phyloP scores from a whole-genome alignment of 257 asterid genomes.

The Nicotiana sylvestris region DNA sequence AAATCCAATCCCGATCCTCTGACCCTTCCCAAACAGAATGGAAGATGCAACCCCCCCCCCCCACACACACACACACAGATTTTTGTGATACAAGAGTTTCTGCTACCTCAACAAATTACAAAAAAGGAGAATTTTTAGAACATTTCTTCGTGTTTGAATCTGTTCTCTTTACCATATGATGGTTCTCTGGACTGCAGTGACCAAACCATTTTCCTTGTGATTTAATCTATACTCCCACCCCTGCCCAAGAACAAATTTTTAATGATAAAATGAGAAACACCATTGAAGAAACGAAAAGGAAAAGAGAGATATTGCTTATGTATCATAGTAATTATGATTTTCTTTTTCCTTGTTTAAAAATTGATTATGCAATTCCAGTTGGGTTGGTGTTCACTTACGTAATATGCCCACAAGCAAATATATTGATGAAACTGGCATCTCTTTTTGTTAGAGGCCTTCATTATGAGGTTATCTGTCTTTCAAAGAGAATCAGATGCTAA shows the following conservation, averaged over 20 bases:
- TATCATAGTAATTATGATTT: not conserved
- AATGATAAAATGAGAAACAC: not conserved
- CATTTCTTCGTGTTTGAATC: not conserved
- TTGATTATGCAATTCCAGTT: not conserved
- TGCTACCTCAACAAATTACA: not conserved
- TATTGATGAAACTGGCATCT: not conserved
- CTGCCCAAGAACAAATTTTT: not conserved
- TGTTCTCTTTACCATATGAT: not conserved
- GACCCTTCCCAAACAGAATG: not conserved
- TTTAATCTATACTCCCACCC: not conserved
- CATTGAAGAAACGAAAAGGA: not conserved
- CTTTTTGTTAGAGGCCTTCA: not conserved
- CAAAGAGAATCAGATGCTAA: constrained; percentile 8
- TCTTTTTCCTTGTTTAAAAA: not conserved
- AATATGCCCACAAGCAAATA: not conserved
- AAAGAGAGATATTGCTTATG: not conserved
- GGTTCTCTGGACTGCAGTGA: not conserved
- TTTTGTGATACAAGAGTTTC: not conserved
- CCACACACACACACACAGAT: too few relatives aligned
- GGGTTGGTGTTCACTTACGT: not conserved
- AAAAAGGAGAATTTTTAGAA: not conserved
- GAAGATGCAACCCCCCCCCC: not conserved
- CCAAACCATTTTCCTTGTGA: not conserved
- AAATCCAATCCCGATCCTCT: not conserved
- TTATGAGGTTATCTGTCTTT: not conserved